Percentiles rank a stretch among this genome's conserved stretches.
These are phyloP conservation scores for Leptographium lundbergii DNA, from an alignment of 2,329 filamentous ascomycete species.

Conservation along the genomic window DNA sequence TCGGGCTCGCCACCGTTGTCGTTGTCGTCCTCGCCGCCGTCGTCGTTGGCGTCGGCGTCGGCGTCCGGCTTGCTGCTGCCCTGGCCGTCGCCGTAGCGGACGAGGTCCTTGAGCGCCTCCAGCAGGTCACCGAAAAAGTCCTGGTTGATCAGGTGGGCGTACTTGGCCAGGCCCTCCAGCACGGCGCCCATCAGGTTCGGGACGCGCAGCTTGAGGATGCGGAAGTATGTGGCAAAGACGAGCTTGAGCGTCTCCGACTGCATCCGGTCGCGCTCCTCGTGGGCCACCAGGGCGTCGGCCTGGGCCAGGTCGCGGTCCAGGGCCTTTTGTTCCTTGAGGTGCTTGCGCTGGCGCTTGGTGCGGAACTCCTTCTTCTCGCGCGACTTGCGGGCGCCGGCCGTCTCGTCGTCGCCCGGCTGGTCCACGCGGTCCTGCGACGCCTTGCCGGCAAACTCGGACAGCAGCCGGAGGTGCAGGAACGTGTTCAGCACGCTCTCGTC, in stretches of 20 bases:
- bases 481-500: constrained; percentile 81
- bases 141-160: constrained; percentile 94
- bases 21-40: constrained; percentile 34
- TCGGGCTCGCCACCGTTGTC: constrained; percentile 31
- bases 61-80: constrained; percentile 37
- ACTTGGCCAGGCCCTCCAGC: constrained; percentile 84
- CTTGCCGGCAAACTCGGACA: constrained; percentile 78
- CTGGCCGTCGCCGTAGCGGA: constrained; percentile 56
- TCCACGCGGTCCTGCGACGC: constrained; percentile 70
- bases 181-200: constrained; percentile 92
- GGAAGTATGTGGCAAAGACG: constrained; percentile 91
- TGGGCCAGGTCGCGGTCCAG: constrained; percentile 89
- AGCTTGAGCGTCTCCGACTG: constrained; percentile 93
- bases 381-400: constrained; percentile 37
- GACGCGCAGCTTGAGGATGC: constrained; percentile 72
- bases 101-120: constrained; percentile 86
- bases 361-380: constrained; percentile 75
- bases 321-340: constrained; percentile 70
- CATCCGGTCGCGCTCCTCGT: constrained; percentile 87
- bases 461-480: constrained; percentile 76
- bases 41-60: constrained; percentile 30
- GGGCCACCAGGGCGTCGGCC: constrained; percentile 79
- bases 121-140: constrained; percentile 96
- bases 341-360: constrained; percentile 77
- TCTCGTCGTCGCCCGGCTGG: constrained; percentile 17